These are phyloP conservation scores for Xylaria intraflava DNA, from an alignment of 495 filamentous ascomycete species.

Conservation along the genomic window DNA sequence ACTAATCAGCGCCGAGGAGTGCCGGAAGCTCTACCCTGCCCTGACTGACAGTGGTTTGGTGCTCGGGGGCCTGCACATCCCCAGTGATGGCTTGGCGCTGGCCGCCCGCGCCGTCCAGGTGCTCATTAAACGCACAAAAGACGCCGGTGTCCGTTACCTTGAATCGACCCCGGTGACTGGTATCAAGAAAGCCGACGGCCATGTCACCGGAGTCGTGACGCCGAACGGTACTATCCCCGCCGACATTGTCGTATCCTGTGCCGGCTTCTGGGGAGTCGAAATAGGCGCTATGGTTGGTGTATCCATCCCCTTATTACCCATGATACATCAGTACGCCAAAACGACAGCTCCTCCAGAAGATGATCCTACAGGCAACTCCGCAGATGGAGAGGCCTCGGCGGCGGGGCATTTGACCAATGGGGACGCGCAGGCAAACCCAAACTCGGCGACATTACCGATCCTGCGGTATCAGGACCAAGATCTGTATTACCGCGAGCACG, in stretches of 20 bases:
- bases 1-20: conserved; percentile 39
- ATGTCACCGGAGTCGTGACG: conserved; percentile 42
- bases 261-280: conserved; percentile 51
- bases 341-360: conserved; percentile 36
- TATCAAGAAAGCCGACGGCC: conserved; percentile 28
- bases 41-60: conserved; percentile 38
- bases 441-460: conserved; percentile 37
- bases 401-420: background rate
- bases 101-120: conserved; percentile 44
- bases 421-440: background rate
- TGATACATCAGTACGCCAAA: conserved; percentile 49
- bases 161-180: conserved; percentile 40
- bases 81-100: conserved; percentile 45
- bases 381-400: conserved; percentile 26
- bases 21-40: conserved; percentile 36
- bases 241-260: conserved; percentile 46
- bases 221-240: conserved; percentile 35
- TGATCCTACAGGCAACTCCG: conserved; percentile 22
- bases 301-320: conserved; percentile 41
- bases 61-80: conserved; percentile 42
- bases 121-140: conserved; percentile 41
- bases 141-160: conserved; percentile 43
- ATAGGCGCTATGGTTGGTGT: conserved; percentile 46
- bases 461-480: conserved; percentile 47
- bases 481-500: conserved; percentile 50